A percentile compares a stretch with the other conserved stretches of the same genome.
Conservation (phyloP, 2,329 filamentous ascomycete genomes). For the Incumbomyces delicatus region DNA sequence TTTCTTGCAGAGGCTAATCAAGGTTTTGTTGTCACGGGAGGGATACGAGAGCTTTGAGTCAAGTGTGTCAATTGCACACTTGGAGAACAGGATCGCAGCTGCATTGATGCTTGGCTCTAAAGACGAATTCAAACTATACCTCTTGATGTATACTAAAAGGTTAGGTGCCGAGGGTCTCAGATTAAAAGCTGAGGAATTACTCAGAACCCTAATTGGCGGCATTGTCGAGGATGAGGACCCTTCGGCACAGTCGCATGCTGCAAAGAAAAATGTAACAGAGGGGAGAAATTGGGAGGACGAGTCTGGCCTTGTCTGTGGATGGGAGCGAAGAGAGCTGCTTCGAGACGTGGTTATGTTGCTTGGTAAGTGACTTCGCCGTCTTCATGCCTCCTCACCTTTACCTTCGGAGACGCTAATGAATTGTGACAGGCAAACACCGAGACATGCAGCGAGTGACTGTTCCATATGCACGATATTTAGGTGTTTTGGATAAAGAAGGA, state of each 20-base stretch:
- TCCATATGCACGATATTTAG: conserved; percentile 79
- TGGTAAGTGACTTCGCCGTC: conserved; percentile 48
- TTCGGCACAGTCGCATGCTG: conserved; percentile 42
- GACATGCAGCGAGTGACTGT: conserved; percentile 92
- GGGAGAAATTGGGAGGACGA: conserved; percentile 55
- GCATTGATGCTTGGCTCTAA: conserved; percentile 73
- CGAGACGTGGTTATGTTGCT: conserved; percentile 88
- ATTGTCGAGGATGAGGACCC: conserved; percentile 40
- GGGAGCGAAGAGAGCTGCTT: conserved; percentile 76
- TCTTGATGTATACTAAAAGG: conserved; percentile 97
- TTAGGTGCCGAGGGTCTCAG: conserved; percentile 81
- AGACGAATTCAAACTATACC: conserved; percentile 86
- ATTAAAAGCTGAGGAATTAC: conserved; percentile 83
- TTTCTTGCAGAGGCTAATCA: conserved; percentile 83
- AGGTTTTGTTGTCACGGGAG: conserved; percentile 74
- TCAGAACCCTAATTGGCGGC: conserved; percentile 71
- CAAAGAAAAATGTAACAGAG: conserved; percentile 37
- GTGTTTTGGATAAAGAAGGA: conserved; percentile 31
- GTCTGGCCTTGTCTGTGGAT: conserved; percentile 72
- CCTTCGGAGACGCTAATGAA: conserved; percentile 27
- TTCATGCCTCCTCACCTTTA: not conserved
- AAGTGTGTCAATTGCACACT: conserved; percentile 80
- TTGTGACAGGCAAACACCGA: conserved; percentile 69
- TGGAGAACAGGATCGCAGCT: conserved; percentile 89
- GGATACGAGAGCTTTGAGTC: conserved; percentile 90